Evolutionary conservation across 257 asterid genomes (phyloP).

Genomic region (Gentiana macrophylla): DNA sequence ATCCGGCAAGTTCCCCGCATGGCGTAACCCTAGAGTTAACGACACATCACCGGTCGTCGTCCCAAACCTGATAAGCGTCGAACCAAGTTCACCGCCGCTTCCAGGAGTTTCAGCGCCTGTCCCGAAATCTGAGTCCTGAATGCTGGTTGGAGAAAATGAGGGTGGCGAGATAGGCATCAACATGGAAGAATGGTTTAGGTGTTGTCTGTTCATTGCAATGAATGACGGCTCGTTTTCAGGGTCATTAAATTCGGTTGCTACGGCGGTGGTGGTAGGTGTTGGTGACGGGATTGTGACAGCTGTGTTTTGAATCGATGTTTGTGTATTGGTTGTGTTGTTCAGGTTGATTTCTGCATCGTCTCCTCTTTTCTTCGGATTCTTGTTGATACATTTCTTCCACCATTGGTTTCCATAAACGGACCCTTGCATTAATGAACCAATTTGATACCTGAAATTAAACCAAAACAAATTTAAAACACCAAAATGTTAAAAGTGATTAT

Average conservation of each 20-base stretch:
- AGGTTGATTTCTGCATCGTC: constrained; percentile 16
- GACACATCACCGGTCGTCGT: constrained; percentile 75
- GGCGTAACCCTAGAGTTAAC: constrained; percentile 92
- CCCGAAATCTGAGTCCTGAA: constrained; percentile 20
- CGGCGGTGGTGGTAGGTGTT: constrained; percentile 11
- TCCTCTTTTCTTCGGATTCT: constrained; percentile 57
- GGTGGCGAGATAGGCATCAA: constrained; percentile 7
- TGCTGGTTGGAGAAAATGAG: constrained; percentile 17
- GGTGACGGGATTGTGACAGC: constrained; percentile 14
- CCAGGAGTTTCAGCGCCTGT: constrained; percentile 7
- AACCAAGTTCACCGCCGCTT: constrained; percentile 24
- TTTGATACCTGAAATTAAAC: constrained; percentile 69
- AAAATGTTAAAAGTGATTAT: background rate
- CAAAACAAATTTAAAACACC: no score
- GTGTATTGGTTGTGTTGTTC: constrained; percentile 35
- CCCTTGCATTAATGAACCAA: constrained; percentile 99
- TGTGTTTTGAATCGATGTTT: constrained; percentile 42
- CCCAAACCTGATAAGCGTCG: constrained; percentile 63
- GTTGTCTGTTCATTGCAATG: constrained; percentile 40
- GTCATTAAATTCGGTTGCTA: constrained; percentile 29
- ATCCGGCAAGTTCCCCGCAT: constrained; percentile 83
- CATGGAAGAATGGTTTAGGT: constrained; percentile 9
- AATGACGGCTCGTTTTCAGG: constrained; percentile 52
- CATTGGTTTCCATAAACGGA: constrained; percentile 99
- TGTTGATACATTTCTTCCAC: constrained; percentile 98